Percentiles rank a stretch among this genome's conserved stretches.
These are phyloP conservation scores for Sugiyamaella xylanicola DNA, from an alignment of 1,139 yeast genomes.

Conservation along the genomic window DNA sequence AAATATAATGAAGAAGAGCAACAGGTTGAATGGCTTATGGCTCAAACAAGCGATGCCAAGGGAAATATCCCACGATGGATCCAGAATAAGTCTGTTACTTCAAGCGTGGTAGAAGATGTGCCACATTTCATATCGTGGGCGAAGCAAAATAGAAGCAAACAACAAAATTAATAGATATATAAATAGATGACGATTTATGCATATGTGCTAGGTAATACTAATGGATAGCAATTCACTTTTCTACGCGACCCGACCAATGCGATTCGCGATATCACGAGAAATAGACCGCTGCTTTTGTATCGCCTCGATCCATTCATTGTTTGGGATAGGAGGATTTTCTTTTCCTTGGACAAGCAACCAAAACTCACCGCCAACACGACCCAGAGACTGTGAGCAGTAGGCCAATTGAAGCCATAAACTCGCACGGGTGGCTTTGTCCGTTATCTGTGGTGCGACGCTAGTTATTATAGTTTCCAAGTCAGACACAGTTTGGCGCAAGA, in stretches of 20 bases:
- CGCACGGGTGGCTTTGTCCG: conserved; percentile 53
- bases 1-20: conserved; percentile 45
- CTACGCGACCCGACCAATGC: conserved; percentile 13
- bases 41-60: conserved; percentile 63
- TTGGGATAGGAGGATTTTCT: conserved; percentile 34
- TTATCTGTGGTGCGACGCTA: conserved; percentile 45
- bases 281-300: conserved; percentile 45
- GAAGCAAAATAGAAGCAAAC: conserved; percentile 15
- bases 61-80: conserved; percentile 68
- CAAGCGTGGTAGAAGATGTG: conserved; percentile 66
- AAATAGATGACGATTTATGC: background rate
- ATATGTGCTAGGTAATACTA: background rate
- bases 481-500: conserved; percentile 45
- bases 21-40: conserved; percentile 63
- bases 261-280: conserved; percentile 29
- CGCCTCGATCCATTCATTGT: conserved; percentile 45
- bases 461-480: conserved; percentile 43
- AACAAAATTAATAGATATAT: conserved; percentile 1
- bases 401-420: conserved; percentile 71
- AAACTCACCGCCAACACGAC: conserved; percentile 71
- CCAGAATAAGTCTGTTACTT: conserved; percentile 56
- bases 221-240: background rate
- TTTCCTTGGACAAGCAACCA: conserved; percentile 43
- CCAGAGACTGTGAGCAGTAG: conserved; percentile 74
- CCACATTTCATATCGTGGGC: conserved; percentile 62